phyloP scores from a whole-genome alignment of 1,284 basidiomycete species.

The Pisolithus thermaeus region DNA sequence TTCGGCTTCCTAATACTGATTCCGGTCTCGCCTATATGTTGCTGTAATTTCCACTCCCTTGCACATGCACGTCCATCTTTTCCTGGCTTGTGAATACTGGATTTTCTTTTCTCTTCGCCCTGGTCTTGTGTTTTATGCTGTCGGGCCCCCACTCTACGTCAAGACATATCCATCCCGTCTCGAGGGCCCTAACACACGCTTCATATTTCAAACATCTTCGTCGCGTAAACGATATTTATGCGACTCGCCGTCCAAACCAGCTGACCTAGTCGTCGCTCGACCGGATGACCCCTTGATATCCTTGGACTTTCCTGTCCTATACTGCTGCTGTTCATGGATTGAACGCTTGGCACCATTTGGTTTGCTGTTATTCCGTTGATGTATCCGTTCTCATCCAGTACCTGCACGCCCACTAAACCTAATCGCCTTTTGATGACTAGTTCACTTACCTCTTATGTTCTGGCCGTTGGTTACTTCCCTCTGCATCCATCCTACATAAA shows the following conservation, averaged over 20 bases:
- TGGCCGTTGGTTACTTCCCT: conserved; percentile 29
- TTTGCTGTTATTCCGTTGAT: conserved; percentile 24
- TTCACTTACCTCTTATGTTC: conserved; percentile 22
- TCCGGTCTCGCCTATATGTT: conserved; percentile 15
- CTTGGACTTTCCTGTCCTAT: conserved; percentile 28
- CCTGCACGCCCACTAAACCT: conserved; percentile 30
- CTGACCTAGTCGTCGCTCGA: conserved; percentile 17
- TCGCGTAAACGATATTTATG: conserved; percentile 32
- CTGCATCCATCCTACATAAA: conserved; percentile 11
- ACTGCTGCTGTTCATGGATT: conserved; percentile 32
- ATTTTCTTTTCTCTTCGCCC: conserved; percentile 23
- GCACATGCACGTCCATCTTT: conserved; percentile 27
- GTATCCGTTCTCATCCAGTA: conserved; percentile 30
- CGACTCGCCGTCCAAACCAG: conserved; percentile 14
- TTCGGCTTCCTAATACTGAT: conserved; percentile 27
- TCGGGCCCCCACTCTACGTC: conserved; percentile 32
- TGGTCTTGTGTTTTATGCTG: conserved; percentile 21
- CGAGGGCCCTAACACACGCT: conserved; percentile 27
- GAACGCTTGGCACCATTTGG: conserved; percentile 25
- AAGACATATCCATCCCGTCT: conserved; percentile 66
- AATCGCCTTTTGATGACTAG: conserved; percentile 29
- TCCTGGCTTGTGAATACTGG: conserved; percentile 33
- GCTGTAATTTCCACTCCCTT: conserved; percentile 33
- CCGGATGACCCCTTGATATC: conserved; percentile 26
- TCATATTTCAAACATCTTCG: conserved; percentile 28